phyloP scores from a whole-genome alignment of 208 protist species.

The Trichomonas tenax region DNA sequence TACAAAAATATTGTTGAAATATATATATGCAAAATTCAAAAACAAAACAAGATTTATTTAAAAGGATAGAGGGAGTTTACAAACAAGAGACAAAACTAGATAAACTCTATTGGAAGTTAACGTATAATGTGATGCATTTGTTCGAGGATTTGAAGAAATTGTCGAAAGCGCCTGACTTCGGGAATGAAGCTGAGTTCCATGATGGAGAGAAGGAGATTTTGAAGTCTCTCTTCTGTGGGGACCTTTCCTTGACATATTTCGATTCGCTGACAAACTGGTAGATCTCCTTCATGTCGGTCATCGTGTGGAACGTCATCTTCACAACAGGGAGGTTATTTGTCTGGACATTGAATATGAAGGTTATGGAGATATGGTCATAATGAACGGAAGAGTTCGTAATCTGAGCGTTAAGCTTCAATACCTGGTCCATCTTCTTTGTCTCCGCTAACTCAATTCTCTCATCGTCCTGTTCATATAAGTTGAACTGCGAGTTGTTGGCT shows the following conservation, averaged over 20 bases:
- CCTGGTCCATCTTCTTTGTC: not conserved
- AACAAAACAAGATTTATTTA: no score
- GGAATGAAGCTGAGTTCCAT: not conserved
- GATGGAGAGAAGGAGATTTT: not conserved
- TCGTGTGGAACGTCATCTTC: not conserved
- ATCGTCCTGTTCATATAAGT: not conserved
- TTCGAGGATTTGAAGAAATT: not conserved
- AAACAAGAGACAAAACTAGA: not conserved
- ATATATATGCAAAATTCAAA: no score
- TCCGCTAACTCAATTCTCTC: not conserved
- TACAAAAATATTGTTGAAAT: no score
- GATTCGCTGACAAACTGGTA: not conserved
- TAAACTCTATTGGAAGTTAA: not conserved
- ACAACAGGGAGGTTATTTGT: not conserved
- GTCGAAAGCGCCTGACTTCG: not conserved
- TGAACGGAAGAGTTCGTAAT: not conserved
- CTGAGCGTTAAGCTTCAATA: not conserved
- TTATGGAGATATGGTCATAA: not conserved
- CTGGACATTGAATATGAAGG: not conserved
- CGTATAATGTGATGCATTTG: not conserved
- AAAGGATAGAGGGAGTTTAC: not conserved
- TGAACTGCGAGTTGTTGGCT: not conserved
- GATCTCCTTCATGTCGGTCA: not conserved
- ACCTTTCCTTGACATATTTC: not conserved
- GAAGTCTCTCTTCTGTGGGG: not conserved